These are phyloP conservation scores for Panellus pusillus DNA, from an alignment of 768 basidiomycete genomes.

Conservation along the genomic window DNA sequence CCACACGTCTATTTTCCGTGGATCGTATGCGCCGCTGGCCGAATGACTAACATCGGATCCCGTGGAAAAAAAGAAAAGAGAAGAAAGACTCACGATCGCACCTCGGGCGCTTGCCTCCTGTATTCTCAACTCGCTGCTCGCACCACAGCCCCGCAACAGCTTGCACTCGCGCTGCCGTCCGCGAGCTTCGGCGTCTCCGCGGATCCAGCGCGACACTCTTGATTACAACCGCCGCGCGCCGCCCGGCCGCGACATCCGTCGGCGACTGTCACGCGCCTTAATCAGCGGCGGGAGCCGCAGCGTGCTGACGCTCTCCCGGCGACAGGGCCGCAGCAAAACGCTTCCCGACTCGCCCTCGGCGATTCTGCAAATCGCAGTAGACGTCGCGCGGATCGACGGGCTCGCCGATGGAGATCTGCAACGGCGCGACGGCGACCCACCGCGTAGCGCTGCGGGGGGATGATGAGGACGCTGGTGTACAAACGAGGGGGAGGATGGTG, in stretches of 20 bases:
- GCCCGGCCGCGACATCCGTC: conserved; percentile 34
- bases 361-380: conserved; percentile 66
- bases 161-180: conserved; percentile 58
- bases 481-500: no score
- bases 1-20: conserved; percentile 77
- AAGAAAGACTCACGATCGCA: conserved; percentile 55
- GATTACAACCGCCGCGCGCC: conserved; percentile 62
- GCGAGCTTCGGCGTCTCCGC: conserved; percentile 59
- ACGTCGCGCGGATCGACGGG: conserved; percentile 59
- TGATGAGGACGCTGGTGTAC: no score
- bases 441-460: conserved; percentile 48
- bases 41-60: conserved; percentile 6
- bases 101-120: conserved; percentile 88
- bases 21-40: conserved; percentile 64
- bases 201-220: conserved; percentile 68
- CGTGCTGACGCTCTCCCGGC: conserved; percentile 37
- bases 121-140: conserved; percentile 61
- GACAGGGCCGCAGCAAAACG: conserved; percentile 43
- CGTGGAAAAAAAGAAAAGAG: neutral
- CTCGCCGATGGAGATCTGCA: conserved; percentile 65
- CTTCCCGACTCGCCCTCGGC: conserved; percentile 84
- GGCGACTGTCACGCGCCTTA: conserved; percentile 40
- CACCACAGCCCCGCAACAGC: conserved; percentile 60
- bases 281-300: conserved; percentile 41
- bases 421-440: conserved; percentile 66